Evolutionary conservation across 805 yeast species (phyloP).

Genomic region (Saturnispora sanitii): DNA sequence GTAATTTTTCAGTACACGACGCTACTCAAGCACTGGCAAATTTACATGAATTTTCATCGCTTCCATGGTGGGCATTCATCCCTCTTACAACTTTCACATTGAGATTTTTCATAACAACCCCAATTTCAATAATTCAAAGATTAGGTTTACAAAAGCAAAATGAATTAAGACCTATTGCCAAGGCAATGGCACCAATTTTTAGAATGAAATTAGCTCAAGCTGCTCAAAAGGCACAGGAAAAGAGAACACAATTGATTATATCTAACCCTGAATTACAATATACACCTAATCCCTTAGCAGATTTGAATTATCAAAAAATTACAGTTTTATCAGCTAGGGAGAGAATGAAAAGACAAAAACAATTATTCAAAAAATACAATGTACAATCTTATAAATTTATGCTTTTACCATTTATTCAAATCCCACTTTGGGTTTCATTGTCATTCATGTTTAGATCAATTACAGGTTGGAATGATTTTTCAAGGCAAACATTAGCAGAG

Average conservation of each 20-base stretch:
- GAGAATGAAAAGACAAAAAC: conserved; percentile 61
- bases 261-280: conserved; percentile 14
- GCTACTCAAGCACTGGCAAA: conserved; percentile 31
- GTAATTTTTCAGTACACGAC: conserved; percentile 11
- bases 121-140: conserved; percentile 68
- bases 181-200: conserved; percentile 68
- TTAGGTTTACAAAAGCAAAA: conserved; percentile 61
- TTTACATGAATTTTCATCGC: conserved; percentile 44
- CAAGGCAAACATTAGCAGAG: conserved; percentile 8
- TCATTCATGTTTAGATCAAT: conserved; percentile 65
- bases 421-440: conserved; percentile 80
- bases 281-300: conserved; percentile 25
- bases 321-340: conserved; percentile 67
- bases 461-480: conserved; percentile 51
- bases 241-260: conserved; percentile 14
- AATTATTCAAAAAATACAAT: conserved; percentile 51
- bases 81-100: conserved; percentile 63
- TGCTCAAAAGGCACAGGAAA: conserved; percentile 29
- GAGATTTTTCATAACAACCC: conserved; percentile 61
- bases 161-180: conserved; percentile 56
- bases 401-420: conserved; percentile 66
- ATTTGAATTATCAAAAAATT: conserved; percentile 69
- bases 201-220: conserved; percentile 44
- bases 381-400: conserved; percentile 78
- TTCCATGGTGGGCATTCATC: conserved; percentile 79